Conservation (phyloP, 1,284 basidiomycete species). For the Salmacisia buchloeana region DNA sequence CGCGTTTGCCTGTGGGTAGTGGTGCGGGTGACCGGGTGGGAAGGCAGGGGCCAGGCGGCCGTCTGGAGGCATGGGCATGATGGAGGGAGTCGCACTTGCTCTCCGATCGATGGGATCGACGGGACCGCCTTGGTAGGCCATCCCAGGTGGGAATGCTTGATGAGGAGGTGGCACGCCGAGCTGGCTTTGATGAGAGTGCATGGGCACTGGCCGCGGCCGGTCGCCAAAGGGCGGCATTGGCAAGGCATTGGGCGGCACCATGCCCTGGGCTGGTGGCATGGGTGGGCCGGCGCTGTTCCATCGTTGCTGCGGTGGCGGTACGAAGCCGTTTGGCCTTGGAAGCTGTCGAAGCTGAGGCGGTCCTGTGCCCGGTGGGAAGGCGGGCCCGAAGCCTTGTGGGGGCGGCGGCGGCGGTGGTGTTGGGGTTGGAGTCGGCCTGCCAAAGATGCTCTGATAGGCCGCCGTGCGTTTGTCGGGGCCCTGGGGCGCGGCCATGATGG, state of each 20-base stretch:
- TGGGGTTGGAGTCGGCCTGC: constrained; percentile 38
- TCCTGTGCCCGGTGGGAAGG: not conserved
- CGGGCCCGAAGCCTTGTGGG: not conserved
- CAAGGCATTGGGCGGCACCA: no score
- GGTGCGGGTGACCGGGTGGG: not conserved
- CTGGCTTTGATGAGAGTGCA: not conserved
- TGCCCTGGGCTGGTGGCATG: not conserved
- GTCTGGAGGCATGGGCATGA: constrained; percentile 13
- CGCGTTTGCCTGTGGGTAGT: constrained; percentile 7
- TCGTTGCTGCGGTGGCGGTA: constrained; percentile 5
- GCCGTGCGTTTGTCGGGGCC: constrained; percentile 42
- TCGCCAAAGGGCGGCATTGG: not conserved
- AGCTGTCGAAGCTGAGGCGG: constrained; percentile 5
- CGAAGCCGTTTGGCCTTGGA: not conserved
- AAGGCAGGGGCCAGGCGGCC: constrained; percentile 6
- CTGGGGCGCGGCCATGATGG: not conserved
- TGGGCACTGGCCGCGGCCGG: constrained; percentile 1
- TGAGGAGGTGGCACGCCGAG: not conserved
- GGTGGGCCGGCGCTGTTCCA: constrained; percentile 11
- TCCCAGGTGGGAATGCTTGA: not conserved
- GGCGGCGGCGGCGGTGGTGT: constrained; percentile 24
- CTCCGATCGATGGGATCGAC: constrained; percentile 17
- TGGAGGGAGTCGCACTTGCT: constrained; percentile 16
- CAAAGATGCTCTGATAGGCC: constrained; percentile 47
- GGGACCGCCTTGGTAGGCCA: not conserved